These are phyloP conservation scores for Microdochium nivale DNA, from an alignment of 2,329 filamentous ascomycete genomes.

Conservation along the genomic window DNA sequence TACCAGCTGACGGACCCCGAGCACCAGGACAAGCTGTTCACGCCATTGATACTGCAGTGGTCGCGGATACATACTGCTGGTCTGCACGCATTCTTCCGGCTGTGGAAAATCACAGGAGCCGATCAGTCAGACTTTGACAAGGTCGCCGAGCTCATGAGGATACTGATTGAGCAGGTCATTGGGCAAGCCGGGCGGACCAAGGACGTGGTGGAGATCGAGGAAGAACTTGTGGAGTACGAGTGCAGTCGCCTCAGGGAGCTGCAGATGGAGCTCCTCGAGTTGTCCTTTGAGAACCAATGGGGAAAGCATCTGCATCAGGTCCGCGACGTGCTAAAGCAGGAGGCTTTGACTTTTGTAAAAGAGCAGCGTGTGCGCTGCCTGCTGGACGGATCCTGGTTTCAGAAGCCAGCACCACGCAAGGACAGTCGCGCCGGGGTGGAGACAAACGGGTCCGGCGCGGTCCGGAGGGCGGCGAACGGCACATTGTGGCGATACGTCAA, in stretches of 20 bases:
- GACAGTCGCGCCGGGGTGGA: conserved; percentile 28
- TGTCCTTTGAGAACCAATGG: conserved; percentile 93
- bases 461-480: conserved; percentile 32
- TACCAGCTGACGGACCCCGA: conserved; percentile 69
- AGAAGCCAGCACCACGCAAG: conserved; percentile 38
- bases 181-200: conserved; percentile 74
- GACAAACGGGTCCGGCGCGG: conserved; percentile 22
- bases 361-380: conserved; percentile 91
- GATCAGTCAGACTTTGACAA: conserved; percentile 85
- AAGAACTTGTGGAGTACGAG: conserved; percentile 79
- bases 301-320: conserved; percentile 81
- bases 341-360: conserved; percentile 92
- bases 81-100: conserved; percentile 76
- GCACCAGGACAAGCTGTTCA: conserved; percentile 79
- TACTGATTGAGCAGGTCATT: conserved; percentile 82
- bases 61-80: conserved; percentile 79
- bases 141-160: conserved; percentile 81
- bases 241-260: conserved; percentile 69
- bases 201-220: conserved; percentile 79
- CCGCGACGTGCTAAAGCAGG: conserved; percentile 82
- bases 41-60: conserved; percentile 86
- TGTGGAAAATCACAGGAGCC: conserved; percentile 89
- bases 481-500: conserved; percentile 74
- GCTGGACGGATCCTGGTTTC: conserved; percentile 84
- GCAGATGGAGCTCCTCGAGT: conserved; percentile 87